phyloP scores from a whole-genome alignment of 129 eudicot genomes.

The Sambucus nigra region DNA sequence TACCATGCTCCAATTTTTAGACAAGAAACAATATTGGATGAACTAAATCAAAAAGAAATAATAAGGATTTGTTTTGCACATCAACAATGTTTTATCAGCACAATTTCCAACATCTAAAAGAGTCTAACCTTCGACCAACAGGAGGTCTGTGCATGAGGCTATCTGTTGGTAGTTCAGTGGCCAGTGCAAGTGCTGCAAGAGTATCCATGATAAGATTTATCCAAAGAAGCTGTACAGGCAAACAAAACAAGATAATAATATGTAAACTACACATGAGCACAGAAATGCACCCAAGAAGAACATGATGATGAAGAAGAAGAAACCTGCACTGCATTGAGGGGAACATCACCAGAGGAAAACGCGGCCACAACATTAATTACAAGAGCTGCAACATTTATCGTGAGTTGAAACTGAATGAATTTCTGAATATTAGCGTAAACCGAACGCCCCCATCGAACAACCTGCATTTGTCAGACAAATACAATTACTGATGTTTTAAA shows the following conservation, averaged over 20 bases:
- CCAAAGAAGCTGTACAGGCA: constrained; percentile 21
- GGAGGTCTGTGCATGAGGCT: constrained; percentile 27
- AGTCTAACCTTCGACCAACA: constrained; percentile 24
- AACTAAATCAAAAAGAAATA: no score
- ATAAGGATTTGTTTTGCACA: no score
- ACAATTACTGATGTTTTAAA: no score
- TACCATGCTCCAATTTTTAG: no score
- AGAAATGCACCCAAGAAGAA: no score
- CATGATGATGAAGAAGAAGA: background rate
- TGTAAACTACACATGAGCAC: background rate
- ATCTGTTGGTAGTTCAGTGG: constrained; percentile 31
- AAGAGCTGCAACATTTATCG: constrained; percentile 84
- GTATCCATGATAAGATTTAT: constrained; percentile 35
- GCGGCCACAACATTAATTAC: constrained; percentile 85
- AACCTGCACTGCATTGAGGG: constrained; percentile 92
- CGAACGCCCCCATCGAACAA: constrained; percentile 86
- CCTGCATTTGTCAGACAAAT: constrained; percentile 27
- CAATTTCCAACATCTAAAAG: no score
- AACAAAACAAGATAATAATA: background rate
- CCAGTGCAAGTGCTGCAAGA: constrained; percentile 31
- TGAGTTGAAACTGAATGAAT: constrained; percentile 84
- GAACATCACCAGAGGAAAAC: constrained; percentile 81
- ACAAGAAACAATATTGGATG: no score
- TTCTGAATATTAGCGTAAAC: constrained; percentile 89
- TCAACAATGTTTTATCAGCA: no score